These are phyloP conservation scores for Monoraphidium neglectum DNA, from an alignment of 139 green algal species.

Conservation along the genomic window DNA sequence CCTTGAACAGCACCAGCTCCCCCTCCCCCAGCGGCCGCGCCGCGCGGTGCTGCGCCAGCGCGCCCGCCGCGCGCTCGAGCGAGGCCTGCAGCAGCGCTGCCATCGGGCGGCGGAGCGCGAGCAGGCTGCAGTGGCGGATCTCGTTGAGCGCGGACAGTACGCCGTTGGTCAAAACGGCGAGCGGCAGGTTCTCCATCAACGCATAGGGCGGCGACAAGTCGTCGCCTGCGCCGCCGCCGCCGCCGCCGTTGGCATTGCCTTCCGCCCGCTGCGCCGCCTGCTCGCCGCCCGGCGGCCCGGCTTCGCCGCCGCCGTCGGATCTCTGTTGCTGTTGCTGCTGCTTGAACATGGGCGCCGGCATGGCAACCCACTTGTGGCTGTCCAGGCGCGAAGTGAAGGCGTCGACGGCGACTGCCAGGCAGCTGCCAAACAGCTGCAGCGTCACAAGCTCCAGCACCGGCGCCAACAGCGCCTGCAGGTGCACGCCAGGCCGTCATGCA, in stretches of 20 bases:
- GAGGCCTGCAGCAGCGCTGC: slow-evolving; percentile 52
- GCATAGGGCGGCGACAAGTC: slow-evolving; percentile 67
- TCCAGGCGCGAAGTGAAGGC: slow-evolving; percentile 79
- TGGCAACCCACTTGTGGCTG: slow-evolving; percentile 85
- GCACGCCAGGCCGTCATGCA: no score
- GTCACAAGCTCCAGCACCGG: slow-evolving; percentile 86
- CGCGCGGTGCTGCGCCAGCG: slow-evolving; percentile 62
- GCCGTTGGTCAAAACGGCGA: slow-evolving; percentile 93
- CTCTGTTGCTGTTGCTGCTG: neutral
- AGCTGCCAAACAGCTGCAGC: slow-evolving; percentile 60
- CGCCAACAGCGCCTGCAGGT: slow-evolving; percentile 69
- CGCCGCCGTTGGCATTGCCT: no score
- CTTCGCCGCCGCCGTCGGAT: neutral
- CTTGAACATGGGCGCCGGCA: slow-evolving; percentile 51
- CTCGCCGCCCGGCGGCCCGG: neutral
- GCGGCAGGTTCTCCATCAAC: slow-evolving; percentile 89
- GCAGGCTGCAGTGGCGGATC: slow-evolving; percentile 89
- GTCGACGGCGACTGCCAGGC: slow-evolving; percentile 63
- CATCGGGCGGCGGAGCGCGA: slow-evolving; percentile 21
- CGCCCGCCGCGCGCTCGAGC: slow-evolving; percentile 49
- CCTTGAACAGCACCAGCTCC: slow-evolving; percentile 52
- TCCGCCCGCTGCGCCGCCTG: slow-evolving; percentile 14
- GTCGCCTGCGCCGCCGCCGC: slow-evolving; percentile 5
- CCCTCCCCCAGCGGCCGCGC: slow-evolving; percentile 38
- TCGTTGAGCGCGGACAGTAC: slow-evolving; percentile 93